Evolutionary conservation across 2,329 filamentous ascomycete species (phyloP), one percentile per base, ranked within the genome.

Genomic region (Arthrobotrys entomopaga): DNA sequence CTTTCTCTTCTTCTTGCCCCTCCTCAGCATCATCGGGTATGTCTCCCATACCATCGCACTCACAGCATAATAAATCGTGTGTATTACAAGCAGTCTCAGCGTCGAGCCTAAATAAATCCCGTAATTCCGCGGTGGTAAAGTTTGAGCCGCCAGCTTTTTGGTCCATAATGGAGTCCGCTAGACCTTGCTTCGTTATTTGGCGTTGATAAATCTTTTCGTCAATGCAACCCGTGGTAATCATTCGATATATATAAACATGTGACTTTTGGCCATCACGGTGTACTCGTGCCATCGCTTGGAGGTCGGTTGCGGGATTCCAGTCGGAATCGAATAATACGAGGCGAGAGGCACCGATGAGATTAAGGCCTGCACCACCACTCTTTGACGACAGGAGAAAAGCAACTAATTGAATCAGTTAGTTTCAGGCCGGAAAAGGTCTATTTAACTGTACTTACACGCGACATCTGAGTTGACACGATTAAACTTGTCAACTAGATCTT

Each of bases 201-300:
- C 90, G 84, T 80, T 91, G 89, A 81, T 87, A 91, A 67, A 92
- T 91, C 81, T 90, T 91, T 81, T 92, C 89, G 76, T 91, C 90
- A 16, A 92, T 82, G 3, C 87, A 88, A 7, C 89, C 89, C 69
- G 89, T 87, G 2, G 89, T 87, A 11, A 92, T 79, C 65, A 92
- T 84, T 4, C 90, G 84, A 78, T 92, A 92, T 70, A 91, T 90
- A 65, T 86, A 87, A 75, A 89, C 90, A 2, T 86, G 86, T 10
- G 84, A 82, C 79, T 88, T 90, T 79, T 92, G 90, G 0, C 90
- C 90, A 77, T 91, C 89, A 56, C 90, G 86, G 79, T 91, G 89
- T 53, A 91, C 89, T 13, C 90, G 87, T 11, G 89, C 90, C 88
- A 91, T 91, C 6, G 90, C 89, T 80, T 92, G 90, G 19, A 90